Evolutionary conservation across 2,329 filamentous ascomycete genomes (phyloP).

Genomic region (Xylariaceae sp.): DNA sequence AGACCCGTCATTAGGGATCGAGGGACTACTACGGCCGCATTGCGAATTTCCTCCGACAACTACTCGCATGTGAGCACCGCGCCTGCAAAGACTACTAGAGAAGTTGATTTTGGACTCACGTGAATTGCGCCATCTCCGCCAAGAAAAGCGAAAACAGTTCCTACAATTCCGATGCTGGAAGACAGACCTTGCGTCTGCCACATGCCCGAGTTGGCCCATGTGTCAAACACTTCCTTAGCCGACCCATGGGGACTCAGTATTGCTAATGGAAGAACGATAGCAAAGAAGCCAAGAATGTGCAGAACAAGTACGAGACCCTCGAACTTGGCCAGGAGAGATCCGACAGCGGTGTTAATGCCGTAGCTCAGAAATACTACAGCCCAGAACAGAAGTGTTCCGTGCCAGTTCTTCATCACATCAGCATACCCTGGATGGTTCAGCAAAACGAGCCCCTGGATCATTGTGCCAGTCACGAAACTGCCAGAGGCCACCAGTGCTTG

Average conservation of each 20-base stretch:
- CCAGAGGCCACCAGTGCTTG: conserved; percentile 19
- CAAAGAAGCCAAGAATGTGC: conserved; percentile 43
- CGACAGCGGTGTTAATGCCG: conserved; percentile 33
- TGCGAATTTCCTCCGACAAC: conserved; percentile 43
- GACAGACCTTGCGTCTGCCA: conserved; percentile 25
- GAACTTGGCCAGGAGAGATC: conserved; percentile 33
- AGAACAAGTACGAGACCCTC: conserved; percentile 39
- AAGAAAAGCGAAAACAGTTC: conserved; percentile 21
- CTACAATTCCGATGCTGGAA: conserved; percentile 19
- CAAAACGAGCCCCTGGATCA: conserved; percentile 23
- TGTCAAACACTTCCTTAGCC: conserved; percentile 29
- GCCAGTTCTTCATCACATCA: conserved; percentile 19
- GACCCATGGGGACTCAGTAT: conserved; percentile 27
- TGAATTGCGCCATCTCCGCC: conserved; percentile 22
- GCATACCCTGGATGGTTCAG: conserved; percentile 22
- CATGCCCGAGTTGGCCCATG: conserved; percentile 23
- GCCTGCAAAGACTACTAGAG: too few relatives aligned
- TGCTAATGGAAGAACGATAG: conserved; percentile 35
- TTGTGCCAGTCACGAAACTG: conserved; percentile 17
- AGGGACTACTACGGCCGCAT: conserved; percentile 47
- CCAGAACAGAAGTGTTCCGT: conserved; percentile 26
- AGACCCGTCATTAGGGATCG: conserved; percentile 46
- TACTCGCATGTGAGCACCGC: conserved; percentile 16
- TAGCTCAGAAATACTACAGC: conserved; percentile 40
- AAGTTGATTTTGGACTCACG: conserved; percentile 10